Base-by-base conservation (phyloP, 225 moss, liverwort and hornwort genomes). In the Sphagnum tenellum region DNA sequence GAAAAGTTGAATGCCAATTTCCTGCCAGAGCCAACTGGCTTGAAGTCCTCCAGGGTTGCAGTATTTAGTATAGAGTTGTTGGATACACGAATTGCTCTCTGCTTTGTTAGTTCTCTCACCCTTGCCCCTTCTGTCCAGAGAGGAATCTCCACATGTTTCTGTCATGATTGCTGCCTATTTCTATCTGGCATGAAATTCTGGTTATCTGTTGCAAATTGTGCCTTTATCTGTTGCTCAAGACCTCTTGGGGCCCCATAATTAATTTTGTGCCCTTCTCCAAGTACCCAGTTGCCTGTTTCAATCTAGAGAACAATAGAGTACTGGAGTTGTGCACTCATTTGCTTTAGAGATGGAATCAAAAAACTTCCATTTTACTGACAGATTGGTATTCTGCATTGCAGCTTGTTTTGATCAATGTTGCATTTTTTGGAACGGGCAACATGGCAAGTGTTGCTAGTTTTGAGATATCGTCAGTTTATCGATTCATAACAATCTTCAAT, bases 401-500 rank as follows among this genome's bases (percentile, higher is more conserved):
- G 96, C 80, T 98, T 53, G 77, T 93, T 50, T 77, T 98, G 70
- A 84, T 98, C 62, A 98, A 98, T 61, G 96, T 77, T 49, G 96
- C 96, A 44, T 98, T 98, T 66, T 98, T 98, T 71, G 96, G 96
- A 64, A 98, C 96, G 46, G 93, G 96, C 64, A 93, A 98, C 62
- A 90, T 98, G 72, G 96, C 96, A 55, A 98, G 96, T 72, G 73
- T 98, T 29, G 96, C 96, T 66, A 98, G 96, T 76, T 98, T 98
- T 71, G 96, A 98, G 61, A 93, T 98, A 69, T 98, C 96, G 57
- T 98, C 96, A 63, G 96, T 98, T 47, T 98, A 98, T 74, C 88
- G 96, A 63, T 93, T 98, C 64, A 90, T 98, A 55, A 98, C 96
- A 70, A 80, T 93, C 60, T 98, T 98, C 73, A 78, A 98, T 77